Evolutionary conservation across 2,329 filamentous ascomycete species (phyloP).

Genomic region (Claviceps africana): DNA sequence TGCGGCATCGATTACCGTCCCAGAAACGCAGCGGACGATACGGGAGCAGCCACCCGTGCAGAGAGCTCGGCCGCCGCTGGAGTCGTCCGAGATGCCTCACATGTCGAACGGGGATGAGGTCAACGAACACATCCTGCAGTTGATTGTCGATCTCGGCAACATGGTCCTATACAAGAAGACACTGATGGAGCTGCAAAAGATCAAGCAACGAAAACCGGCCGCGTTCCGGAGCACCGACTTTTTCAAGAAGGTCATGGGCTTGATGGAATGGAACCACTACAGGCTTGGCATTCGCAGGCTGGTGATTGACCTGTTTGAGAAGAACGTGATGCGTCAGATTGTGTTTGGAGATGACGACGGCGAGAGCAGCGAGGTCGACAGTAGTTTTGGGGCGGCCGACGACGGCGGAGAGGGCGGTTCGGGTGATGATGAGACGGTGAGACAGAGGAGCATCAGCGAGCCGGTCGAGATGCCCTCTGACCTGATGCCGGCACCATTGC

Average conservation of each 20-base stretch:
- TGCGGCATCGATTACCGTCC: conserved; percentile 31
- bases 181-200: conserved; percentile 63
- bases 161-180: conserved; percentile 85
- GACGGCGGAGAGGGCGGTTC: conserved; percentile 41
- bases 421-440: conserved; percentile 40
- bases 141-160: conserved; percentile 80
- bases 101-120: conserved; percentile 47
- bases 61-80: conserved; percentile 27
- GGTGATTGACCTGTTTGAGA: conserved; percentile 89
- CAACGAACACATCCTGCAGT: conserved; percentile 68
- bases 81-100: conserved; percentile 25
- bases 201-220: conserved; percentile 60
- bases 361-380: conserved; percentile 50
- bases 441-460: conserved; percentile 40
- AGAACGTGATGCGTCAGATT: conserved; percentile 69
- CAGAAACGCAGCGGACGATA: conserved; percentile 39
- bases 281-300: conserved; percentile 75
- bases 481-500: conserved; percentile 21
- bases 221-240: conserved; percentile 64
- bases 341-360: conserved; percentile 60
- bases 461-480: conserved; percentile 22
- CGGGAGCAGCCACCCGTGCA: conserved; percentile 27
- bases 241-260: conserved; percentile 71
- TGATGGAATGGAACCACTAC: conserved; percentile 84
- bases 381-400: conserved; percentile 23